A percentile compares a stretch with the other conserved stretches of the same genome.
phyloP scores from a whole-genome alignment of 2,329 filamentous ascomycete species.

The Calycina marina region DNA sequence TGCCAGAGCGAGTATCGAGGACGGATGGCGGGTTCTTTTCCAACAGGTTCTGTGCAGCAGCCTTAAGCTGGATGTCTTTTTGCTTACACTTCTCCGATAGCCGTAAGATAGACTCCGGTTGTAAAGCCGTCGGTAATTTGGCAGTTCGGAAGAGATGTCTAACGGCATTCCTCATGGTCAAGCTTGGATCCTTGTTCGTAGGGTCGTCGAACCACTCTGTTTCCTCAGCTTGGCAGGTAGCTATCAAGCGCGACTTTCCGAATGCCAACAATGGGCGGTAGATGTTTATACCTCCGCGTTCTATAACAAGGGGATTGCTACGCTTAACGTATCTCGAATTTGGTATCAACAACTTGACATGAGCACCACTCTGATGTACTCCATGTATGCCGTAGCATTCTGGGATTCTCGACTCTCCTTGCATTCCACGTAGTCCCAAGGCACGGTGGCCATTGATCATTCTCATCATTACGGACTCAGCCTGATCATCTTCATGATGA shows the following conservation, averaged over 20 bases:
- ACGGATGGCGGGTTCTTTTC: slow-evolving; percentile 26
- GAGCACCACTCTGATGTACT: slow-evolving; percentile 46
- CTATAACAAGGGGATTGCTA: slow-evolving; percentile 18
- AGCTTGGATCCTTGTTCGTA: slow-evolving; percentile 64
- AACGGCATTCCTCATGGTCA: slow-evolving; percentile 72
- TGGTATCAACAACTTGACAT: background rate
- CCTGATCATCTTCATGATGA: slow-evolving; percentile 83
- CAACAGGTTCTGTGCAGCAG: slow-evolving; percentile 41
- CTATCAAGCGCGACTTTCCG: slow-evolving; percentile 56
- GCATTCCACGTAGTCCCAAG: slow-evolving; percentile 62
- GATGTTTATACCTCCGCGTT: slow-evolving; percentile 50
- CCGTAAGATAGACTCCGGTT: slow-evolving; percentile 45
- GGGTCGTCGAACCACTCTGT: slow-evolving; percentile 71
- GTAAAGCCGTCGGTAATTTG: slow-evolving; percentile 54
- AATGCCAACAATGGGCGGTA: slow-evolving; percentile 58
- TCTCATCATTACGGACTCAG: slow-evolving; percentile 78
- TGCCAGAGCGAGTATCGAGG: slow-evolving; percentile 22
- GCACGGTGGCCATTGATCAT: slow-evolving; percentile 51
- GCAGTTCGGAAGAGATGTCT: slow-evolving; percentile 47
- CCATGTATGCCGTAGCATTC: slow-evolving; percentile 68
- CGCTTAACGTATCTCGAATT: background rate
- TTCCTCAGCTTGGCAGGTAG: slow-evolving; percentile 54
- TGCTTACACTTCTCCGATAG: slow-evolving; percentile 39
- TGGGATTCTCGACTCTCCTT: slow-evolving; percentile 52
- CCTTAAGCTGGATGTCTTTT: slow-evolving; percentile 30